Evolutionary conservation across 1,284 basidiomycete genomes (phyloP).

Genomic region (Ganoderma sp.): DNA sequence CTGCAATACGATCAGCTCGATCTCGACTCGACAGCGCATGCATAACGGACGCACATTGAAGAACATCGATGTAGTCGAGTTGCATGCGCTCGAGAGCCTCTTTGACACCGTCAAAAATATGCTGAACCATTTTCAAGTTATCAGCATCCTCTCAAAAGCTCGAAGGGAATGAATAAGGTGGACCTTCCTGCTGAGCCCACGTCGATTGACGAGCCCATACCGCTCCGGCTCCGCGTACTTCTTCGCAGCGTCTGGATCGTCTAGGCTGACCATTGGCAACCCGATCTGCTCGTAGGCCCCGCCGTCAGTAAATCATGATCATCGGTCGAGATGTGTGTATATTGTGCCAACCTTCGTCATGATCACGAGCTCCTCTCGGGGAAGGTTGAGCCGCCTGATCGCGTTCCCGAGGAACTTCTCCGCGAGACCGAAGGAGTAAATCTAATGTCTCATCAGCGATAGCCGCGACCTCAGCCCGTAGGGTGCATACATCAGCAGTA

Average conservation of each 20-base stretch:
- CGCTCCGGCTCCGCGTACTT: too few species aligned
- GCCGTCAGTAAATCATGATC: too few species aligned
- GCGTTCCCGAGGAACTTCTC: constrained; percentile 82
- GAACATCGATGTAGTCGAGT: constrained; percentile 72
- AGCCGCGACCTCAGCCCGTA: neutral
- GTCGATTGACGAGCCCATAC: too few species aligned
- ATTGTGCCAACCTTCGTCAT: constrained; percentile 66
- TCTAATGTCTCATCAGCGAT: constrained; percentile 10
- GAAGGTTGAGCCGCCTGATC: constrained; percentile 73
- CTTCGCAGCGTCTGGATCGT: too few species aligned
- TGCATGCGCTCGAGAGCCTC: constrained; percentile 68
- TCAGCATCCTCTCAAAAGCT: too few species aligned
- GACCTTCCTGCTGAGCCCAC: too few species aligned
- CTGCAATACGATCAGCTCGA: neutral
- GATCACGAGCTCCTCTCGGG: constrained; percentile 77
- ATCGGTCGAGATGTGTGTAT: neutral
- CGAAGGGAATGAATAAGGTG: too few species aligned
- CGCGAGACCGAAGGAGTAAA: constrained; percentile 61
- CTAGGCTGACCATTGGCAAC: too few species aligned
- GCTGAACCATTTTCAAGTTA: constrained; percentile 40
- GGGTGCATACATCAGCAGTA: constrained; percentile 48
- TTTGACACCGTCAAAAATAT: constrained; percentile 78
- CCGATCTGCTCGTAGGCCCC: neutral
- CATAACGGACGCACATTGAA: neutral
- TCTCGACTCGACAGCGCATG: neutral